These are phyloP conservation scores for Lipomyces yamadae DNA, from an alignment of 805 yeast genomes.

Conservation along the genomic window DNA sequence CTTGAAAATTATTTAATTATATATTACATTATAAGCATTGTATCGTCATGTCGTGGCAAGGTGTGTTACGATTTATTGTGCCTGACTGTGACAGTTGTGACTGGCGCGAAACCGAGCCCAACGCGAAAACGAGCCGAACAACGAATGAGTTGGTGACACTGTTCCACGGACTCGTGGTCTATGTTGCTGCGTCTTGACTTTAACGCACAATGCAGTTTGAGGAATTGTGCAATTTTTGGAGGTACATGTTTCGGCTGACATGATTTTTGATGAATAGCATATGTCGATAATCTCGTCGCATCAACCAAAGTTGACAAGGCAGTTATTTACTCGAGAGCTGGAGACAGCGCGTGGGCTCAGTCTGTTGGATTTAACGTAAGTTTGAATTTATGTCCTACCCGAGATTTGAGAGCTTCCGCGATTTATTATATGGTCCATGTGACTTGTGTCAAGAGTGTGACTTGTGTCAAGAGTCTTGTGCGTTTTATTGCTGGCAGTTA, in stretches of 20 bases:
- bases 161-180: neutral
- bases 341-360: conserved; percentile 93
- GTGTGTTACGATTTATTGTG: conserved; percentile 31
- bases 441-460: neutral
- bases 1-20: neutral
- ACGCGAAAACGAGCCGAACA: neutral
- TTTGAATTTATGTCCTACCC: conserved; percentile 5
- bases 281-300: conserved; percentile 88
- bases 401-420: neutral
- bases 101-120: neutral
- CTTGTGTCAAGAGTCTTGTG: neutral
- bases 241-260: neutral
- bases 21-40: neutral
- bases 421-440: conserved; percentile 32
- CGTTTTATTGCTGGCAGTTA: neutral
- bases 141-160: neutral
- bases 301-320: conserved; percentile 92
- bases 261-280: conserved; percentile 57
- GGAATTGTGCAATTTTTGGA: neutral
- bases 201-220: neutral
- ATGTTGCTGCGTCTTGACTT: neutral
- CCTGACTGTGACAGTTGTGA: neutral
- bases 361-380: conserved; percentile 60
- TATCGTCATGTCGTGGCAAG: conserved; percentile 46
- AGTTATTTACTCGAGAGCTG: conserved; percentile 90